phyloP scores from a whole-genome alignment of 805 yeast genomes.

The Novakomyces olei region DNA sequence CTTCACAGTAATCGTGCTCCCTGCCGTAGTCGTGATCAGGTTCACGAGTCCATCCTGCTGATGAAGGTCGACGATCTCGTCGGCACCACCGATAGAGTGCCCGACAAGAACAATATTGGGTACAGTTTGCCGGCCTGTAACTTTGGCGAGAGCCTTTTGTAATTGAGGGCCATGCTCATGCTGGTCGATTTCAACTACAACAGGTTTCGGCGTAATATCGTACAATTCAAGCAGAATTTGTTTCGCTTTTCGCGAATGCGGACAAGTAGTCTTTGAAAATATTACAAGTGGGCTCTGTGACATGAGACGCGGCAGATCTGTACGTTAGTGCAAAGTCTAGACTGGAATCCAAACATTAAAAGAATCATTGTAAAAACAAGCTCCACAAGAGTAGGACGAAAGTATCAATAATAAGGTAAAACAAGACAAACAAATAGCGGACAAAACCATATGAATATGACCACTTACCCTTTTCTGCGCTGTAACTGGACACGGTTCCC shows the following conservation, averaged over 20 bases:
- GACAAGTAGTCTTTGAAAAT: background rate
- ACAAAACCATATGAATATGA: too few relatives aligned
- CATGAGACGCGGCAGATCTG: too few relatives aligned
- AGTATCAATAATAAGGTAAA: too few relatives aligned
- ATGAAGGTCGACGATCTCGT: background rate
- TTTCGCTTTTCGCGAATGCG: background rate
- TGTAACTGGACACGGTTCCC: too few relatives aligned
- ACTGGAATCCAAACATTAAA: too few relatives aligned
- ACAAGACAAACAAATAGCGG: too few relatives aligned
- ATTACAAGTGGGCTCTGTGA: background rate
- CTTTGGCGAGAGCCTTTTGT: background rate
- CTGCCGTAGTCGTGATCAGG: too few relatives aligned
- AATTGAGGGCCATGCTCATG: background rate
- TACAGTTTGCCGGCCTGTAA: background rate
- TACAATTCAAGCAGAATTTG: background rate
- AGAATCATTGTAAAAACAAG: too few relatives aligned
- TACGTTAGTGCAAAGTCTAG: too few relatives aligned
- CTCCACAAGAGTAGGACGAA: too few relatives aligned
- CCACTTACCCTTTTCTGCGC: too few relatives aligned
- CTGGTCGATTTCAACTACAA: constrained; percentile 1
- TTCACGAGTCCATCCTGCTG: background rate
- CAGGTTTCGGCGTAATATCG: background rate
- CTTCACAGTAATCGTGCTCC: too few relatives aligned
- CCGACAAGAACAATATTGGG: constrained; percentile 2
- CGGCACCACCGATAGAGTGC: constrained; percentile 2